Percentiles rank a stretch among this genome's conserved stretches.
Conservation (phyloP, 2,329 filamentous ascomycete species). For the Diaporthe destruens region DNA sequence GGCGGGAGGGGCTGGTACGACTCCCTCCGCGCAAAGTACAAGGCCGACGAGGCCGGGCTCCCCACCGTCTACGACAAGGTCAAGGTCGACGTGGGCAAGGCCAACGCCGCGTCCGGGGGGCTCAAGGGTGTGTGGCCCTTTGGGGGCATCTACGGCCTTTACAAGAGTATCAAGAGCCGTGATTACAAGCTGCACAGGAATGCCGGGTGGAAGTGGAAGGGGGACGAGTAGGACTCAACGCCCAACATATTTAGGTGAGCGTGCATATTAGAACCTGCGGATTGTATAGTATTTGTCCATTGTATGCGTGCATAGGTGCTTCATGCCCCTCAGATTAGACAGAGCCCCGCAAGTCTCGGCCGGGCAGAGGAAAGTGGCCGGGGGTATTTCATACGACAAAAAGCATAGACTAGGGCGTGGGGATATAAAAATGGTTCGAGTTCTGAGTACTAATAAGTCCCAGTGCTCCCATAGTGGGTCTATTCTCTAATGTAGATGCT, state of each 20-base stretch:
- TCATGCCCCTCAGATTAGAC: background rate
- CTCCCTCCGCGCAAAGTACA: constrained; percentile 71
- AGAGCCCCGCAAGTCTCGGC: background rate
- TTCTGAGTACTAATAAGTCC: constrained; percentile 27
- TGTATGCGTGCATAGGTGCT: background rate
- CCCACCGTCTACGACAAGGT: constrained; percentile 81
- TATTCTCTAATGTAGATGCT: constrained; percentile 40
- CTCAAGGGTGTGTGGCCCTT: constrained; percentile 66
- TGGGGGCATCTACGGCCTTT: constrained; percentile 71
- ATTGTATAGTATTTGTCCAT: background rate
- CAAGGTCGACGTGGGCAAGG: constrained; percentile 56
- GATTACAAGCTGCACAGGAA: constrained; percentile 67
- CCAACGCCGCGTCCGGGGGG: constrained; percentile 55
- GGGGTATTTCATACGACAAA: background rate
- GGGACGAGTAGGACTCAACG: constrained; percentile 36
- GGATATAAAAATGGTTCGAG: constrained; percentile 13
- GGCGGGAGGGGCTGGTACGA: constrained; percentile 71
- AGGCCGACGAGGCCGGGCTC: constrained; percentile 63
- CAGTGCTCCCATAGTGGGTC: constrained; percentile 36
- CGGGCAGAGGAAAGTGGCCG: background rate
- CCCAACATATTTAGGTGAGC: background rate
- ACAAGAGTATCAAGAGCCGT: constrained; percentile 68
- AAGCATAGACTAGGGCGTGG: background rate
- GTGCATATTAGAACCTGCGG: background rate
- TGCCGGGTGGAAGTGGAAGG: constrained; percentile 67